phyloP scores from a whole-genome alignment of 345 rosid genomes.

The Lepidium africanum region DNA sequence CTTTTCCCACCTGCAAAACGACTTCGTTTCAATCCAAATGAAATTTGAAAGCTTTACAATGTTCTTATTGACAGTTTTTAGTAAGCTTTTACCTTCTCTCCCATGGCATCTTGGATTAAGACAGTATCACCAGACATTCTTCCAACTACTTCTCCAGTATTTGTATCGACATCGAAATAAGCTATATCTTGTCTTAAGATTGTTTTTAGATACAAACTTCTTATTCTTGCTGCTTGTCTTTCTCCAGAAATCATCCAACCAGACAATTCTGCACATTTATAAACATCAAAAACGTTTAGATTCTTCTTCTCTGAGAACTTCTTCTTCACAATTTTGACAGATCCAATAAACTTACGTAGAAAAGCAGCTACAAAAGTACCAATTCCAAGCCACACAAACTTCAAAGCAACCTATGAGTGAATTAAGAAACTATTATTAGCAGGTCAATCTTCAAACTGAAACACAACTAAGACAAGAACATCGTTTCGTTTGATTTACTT shows the following conservation, averaged over 20 bases:
- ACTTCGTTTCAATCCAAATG: neutral
- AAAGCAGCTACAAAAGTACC: conserved; percentile 58
- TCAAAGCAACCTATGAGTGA: conserved; percentile 48
- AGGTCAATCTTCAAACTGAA: neutral
- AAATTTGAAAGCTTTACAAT: neutral
- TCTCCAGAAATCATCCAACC: conserved; percentile 94
- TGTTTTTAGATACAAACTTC: conserved; percentile 62
- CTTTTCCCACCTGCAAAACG: conserved; percentile 69
- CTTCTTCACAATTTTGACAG: neutral
- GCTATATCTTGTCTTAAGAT: conserved; percentile 75
- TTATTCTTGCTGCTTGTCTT: conserved; percentile 69
- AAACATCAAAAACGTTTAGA: neutral
- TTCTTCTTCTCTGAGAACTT: neutral
- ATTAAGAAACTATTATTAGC: neutral
- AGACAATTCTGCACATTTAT: conserved; percentile 49
- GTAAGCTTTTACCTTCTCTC: conserved; percentile 56
- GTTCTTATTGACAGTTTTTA: neutral
- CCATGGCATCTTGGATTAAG: conserved; percentile 93
- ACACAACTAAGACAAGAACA: neutral
- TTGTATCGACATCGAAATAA: conserved; percentile 76
- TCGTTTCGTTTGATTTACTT: conserved; percentile 36
- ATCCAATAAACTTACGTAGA: conserved; percentile 52
- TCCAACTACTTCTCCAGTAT: conserved; percentile 84
- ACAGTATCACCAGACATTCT: conserved; percentile 98
- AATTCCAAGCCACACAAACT: conserved; percentile 68